A percentile compares a stretch with the other conserved stretches of the same genome.
These are phyloP conservation scores for Schizosaccharomyces osmophilus DNA, from an alignment of 805 yeast genomes.

Conservation along the genomic window DNA sequence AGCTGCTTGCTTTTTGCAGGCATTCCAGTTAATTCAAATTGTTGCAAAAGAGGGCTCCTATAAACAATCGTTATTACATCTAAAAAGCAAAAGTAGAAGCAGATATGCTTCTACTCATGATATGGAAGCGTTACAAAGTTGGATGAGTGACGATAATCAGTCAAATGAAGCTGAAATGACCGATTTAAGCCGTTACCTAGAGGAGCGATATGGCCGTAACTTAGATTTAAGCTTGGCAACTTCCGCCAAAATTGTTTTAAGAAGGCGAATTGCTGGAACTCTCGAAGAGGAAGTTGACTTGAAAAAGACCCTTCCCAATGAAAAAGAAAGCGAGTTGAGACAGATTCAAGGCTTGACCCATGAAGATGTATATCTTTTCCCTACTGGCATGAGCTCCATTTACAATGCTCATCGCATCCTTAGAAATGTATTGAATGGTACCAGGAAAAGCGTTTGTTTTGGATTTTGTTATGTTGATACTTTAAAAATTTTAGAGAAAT, in stretches of 20 bases:
- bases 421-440: not conserved
- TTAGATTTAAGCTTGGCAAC: constrained; percentile 51
- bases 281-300: constrained; percentile 19
- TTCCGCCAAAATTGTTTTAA: constrained; percentile 52
- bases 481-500: constrained; percentile 56
- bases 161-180: constrained; percentile 6
- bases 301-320: constrained; percentile 5
- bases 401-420: constrained; percentile 43
- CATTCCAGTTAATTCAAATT: not conserved
- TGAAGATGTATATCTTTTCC: constrained; percentile 58
- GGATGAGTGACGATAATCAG: constrained; percentile 5
- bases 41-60: not conserved
- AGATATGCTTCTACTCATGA: constrained; percentile 3
- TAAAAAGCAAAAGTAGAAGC: constrained; percentile 3
- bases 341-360: constrained; percentile 17
- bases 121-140: constrained; percentile 4
- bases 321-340: constrained; percentile 6
- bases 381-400: constrained; percentile 83
- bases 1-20: constrained; percentile 56
- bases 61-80: not conserved
- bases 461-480: constrained; percentile 96
- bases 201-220: constrained; percentile 76
- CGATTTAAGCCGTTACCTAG: constrained; percentile 19
- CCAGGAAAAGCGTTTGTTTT: constrained; percentile 56
- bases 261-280: constrained; percentile 49